Conservation (phyloP, 768 basidiomycete species). For the Termitomyces sp. region DNA sequence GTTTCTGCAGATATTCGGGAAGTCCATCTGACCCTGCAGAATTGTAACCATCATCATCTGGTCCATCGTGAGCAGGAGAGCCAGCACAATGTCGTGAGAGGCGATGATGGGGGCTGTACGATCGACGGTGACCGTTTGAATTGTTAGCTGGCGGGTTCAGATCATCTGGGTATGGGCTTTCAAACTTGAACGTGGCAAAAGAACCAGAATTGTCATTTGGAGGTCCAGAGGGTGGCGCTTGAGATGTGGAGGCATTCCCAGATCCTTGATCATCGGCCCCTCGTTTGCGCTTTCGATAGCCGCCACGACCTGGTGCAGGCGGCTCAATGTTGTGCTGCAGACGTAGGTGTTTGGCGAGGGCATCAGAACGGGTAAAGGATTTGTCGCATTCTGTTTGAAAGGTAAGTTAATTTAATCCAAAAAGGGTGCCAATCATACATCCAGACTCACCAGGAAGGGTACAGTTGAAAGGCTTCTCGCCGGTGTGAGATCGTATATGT, state of each 20-base stretch:
- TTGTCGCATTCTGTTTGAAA: conserved; percentile 78
- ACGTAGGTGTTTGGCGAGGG: conserved; percentile 89
- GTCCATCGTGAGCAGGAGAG: conserved; percentile 12
- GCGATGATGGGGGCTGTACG: conserved; percentile 14
- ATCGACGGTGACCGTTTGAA: conserved; percentile 19
- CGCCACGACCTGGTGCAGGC: conserved; percentile 70
- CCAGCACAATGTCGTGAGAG: conserved; percentile 2
- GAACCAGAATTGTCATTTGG: conserved; percentile 22
- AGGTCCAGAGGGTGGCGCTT: conserved; percentile 20
- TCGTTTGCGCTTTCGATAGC: conserved; percentile 68
- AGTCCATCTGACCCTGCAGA: conserved; percentile 41
- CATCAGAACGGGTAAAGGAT: conserved; percentile 92
- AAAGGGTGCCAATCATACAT: not conserved
- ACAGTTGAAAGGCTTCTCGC: conserved; percentile 91
- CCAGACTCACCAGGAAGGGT: conserved; percentile 62
- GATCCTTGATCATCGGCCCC: conserved; percentile 34
- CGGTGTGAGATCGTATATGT: conserved; percentile 89
- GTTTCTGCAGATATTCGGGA: conserved; percentile 49
- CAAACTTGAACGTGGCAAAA: conserved; percentile 66
- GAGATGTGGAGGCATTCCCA: conserved; percentile 19
- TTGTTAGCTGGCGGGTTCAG: conserved; percentile 11
- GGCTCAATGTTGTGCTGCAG: conserved; percentile 80
- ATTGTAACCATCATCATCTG: conserved; percentile 35
- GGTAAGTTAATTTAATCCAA: conserved; percentile 1
- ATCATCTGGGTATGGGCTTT: conserved; percentile 39